phyloP scores from a whole-genome alignment of 1,139 yeast genomes.

The Scheffersomyces lignicola region DNA sequence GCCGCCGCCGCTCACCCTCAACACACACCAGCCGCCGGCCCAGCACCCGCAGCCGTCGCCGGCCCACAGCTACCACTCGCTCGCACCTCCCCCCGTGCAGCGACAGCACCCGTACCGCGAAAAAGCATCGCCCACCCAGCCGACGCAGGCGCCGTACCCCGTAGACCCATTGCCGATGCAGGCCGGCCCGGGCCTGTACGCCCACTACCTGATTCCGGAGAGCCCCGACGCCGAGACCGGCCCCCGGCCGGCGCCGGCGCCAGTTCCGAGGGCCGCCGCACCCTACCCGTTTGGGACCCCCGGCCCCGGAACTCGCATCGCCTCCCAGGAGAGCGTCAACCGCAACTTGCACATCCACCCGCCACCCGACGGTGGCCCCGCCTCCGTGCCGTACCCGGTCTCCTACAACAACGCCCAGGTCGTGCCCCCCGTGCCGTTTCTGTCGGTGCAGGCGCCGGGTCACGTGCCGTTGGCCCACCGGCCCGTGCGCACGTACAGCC shows the following conservation, averaged over 20 bases:
- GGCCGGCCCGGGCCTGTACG: not conserved
- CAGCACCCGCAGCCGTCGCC: conserved; percentile 13
- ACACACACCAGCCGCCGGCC: conserved; percentile 7
- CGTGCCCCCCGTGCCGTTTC: conserved; percentile 4
- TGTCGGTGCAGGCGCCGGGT: conserved; percentile 1
- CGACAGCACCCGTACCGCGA: conserved; percentile 8
- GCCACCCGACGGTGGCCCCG: too few relatives aligned
- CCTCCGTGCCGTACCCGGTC: conserved; percentile 2
- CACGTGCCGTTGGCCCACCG: not conserved
- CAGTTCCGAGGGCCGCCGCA: not conserved
- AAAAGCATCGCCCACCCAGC: not conserved
- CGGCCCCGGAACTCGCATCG: conserved; percentile 1
- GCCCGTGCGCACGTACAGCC: not conserved
- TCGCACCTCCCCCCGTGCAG: conserved; percentile 10
- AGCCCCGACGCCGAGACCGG: conserved; percentile 1
- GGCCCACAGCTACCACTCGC: conserved; percentile 1
- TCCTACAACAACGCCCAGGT: conserved; percentile 3
- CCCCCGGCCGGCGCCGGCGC: not conserved
- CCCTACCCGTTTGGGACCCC: not conserved
- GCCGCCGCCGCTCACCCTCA: conserved; percentile 12
- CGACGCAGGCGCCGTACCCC: not conserved
- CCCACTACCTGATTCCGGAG: conserved; percentile 1
- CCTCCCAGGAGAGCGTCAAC: conserved; percentile 4
- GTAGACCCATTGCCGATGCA: not conserved
- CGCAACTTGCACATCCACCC: conserved; percentile 1